Evolutionary conservation across 1,284 basidiomycete species (phyloP).

Genomic region (Pyrrhoderma lamaoense): DNA sequence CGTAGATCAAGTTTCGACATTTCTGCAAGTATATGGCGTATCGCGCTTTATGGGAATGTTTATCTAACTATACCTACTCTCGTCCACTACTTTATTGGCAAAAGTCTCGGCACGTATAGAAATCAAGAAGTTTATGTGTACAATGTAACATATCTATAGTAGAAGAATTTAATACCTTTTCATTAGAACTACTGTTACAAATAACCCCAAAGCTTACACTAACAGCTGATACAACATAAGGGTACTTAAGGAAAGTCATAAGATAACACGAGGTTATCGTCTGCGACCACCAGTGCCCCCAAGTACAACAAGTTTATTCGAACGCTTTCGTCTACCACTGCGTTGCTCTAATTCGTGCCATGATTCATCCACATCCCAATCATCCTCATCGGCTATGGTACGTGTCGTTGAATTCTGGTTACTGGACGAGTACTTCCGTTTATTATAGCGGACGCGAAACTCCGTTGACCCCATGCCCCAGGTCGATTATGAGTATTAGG

Average conservation of each 20-base stretch:
- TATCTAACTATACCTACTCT: too few species aligned
- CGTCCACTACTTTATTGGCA: too few species aligned
- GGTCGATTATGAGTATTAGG: constrained; percentile 18
- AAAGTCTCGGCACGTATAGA: too few species aligned
- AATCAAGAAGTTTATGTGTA: too few species aligned
- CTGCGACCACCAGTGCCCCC: constrained; percentile 43
- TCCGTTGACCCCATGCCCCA: constrained; percentile 71
- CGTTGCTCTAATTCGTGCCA: constrained; percentile 64
- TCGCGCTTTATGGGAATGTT: too few species aligned
- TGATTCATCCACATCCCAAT: constrained; percentile 72
- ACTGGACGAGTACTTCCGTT: constrained; percentile 21
- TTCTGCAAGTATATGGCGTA: too few species aligned
- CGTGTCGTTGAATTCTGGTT: constrained; percentile 21
- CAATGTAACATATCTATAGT: too few species aligned
- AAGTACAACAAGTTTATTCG: constrained; percentile 60
- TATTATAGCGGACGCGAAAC: constrained; percentile 73
- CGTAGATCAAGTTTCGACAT: too few species aligned
- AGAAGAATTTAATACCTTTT: too few species aligned
- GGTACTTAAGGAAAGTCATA: background rate
- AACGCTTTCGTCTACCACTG: constrained; percentile 50
- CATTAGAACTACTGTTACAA: too few species aligned
- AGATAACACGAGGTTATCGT: constrained; percentile 18
- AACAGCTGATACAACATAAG: too few species aligned
- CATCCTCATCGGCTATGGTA: constrained; percentile 40
- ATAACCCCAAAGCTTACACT: too few species aligned